phyloP scores from a whole-genome alignment of 2,329 filamentous ascomycete genomes.

The Cercospora zeae-maydis region DNA sequence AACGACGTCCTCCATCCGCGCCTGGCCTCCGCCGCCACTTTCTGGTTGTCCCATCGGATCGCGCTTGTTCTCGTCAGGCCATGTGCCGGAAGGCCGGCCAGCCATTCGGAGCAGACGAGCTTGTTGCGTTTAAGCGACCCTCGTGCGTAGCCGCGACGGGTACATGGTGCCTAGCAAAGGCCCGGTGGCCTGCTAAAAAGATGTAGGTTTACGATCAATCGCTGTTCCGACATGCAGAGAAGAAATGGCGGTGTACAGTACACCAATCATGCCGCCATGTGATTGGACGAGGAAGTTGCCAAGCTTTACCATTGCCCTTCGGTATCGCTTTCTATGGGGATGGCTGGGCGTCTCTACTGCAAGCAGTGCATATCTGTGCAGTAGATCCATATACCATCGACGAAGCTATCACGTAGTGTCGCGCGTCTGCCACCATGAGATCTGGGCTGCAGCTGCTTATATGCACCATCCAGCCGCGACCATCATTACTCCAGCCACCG shows the following conservation, averaged over 20 bases:
- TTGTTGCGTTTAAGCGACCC: not conserved
- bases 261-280: not conserved
- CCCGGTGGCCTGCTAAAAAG: constrained; percentile 6
- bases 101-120: not conserved
- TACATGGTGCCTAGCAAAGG: constrained; percentile 3
- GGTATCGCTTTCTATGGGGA: not conserved
- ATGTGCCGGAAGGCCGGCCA: not conserved
- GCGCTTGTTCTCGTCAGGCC: not conserved
- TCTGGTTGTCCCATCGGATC: not conserved
- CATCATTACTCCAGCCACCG: not conserved
- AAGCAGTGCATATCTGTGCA: not conserved
- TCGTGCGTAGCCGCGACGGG: not conserved
- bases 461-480: not conserved
- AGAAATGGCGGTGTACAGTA: constrained; percentile 7
- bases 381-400: not conserved
- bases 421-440: not conserved
- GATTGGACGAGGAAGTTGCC: not conserved
- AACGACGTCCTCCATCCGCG: not conserved
- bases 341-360: not conserved
- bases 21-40: not conserved
- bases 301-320: not conserved
- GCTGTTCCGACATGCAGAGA: not conserved
- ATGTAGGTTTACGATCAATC: not conserved
- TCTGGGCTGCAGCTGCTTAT: not conserved
- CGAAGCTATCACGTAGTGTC: not conserved